A percentile compares a stretch with the other conserved stretches of the same genome.
These are phyloP conservation scores for Arthroderma sp. DNA, from an alignment of 2,329 filamentous ascomycete species.

Conservation along the genomic window DNA sequence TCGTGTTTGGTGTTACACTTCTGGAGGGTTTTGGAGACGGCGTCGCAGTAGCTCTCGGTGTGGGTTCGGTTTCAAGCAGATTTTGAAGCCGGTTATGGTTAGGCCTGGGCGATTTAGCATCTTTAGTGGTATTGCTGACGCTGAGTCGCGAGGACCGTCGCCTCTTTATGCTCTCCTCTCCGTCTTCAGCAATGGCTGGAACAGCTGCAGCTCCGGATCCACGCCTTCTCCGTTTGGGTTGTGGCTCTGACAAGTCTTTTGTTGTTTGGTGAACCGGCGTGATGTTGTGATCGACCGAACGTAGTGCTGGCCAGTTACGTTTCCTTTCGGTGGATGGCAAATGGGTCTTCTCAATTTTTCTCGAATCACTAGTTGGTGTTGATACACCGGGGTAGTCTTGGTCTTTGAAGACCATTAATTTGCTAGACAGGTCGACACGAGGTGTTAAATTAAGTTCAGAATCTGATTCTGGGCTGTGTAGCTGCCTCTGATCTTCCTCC, in stretches of 20 bases:
- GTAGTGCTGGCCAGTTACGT: constrained; percentile 13
- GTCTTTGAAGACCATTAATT: too few relatives aligned
- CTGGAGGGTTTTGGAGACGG: constrained; percentile 3
- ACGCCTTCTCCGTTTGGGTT: constrained; percentile 26
- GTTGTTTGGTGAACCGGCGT: constrained; percentile 5
- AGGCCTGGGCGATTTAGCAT: too few relatives aligned
- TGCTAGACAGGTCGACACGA: too few relatives aligned
- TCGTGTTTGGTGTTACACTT: background rate
- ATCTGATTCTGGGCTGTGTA: too few relatives aligned
- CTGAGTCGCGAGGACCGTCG: background rate
- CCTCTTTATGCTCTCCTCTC: constrained; percentile 17
- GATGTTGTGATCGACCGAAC: constrained; percentile 19
- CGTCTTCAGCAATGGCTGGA: constrained; percentile 38
- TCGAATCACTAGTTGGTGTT: too few relatives aligned
- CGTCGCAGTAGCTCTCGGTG: constrained; percentile 6
- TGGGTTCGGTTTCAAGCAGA: constrained; percentile 15
- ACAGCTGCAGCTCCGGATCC: constrained; percentile 24
- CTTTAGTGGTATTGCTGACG: too few relatives aligned
- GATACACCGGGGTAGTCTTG: too few relatives aligned
- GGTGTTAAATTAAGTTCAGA: too few relatives aligned
- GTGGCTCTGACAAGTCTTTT: constrained; percentile 6
- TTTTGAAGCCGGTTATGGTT: constrained; percentile 17
- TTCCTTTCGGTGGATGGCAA: background rate
- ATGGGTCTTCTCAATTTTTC: too few relatives aligned
- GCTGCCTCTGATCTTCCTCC: background rate